Conservation (phyloP, 208 protist genomes). For the Acanthamoeba royreba region DNA sequence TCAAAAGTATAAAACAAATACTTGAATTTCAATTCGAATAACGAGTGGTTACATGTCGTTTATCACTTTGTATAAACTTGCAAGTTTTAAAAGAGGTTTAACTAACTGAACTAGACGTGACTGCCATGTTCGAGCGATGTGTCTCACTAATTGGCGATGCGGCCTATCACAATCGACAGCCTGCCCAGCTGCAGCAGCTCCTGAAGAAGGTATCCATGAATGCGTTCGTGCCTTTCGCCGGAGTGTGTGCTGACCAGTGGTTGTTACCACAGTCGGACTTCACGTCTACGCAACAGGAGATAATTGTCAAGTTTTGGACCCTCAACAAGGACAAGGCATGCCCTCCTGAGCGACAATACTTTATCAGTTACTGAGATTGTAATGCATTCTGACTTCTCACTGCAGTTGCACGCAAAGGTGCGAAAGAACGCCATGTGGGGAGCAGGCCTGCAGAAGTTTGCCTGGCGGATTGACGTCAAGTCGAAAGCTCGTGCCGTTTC, state of each 20-base stretch:
- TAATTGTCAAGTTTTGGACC: constrained; percentile 24
- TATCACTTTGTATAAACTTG: background rate
- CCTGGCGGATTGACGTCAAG: constrained; percentile 47
- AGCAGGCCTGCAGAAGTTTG: background rate
- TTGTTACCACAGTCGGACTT: background rate
- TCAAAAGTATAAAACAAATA: no score
- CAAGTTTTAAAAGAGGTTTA: background rate
- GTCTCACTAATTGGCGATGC: background rate
- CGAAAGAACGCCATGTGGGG: background rate
- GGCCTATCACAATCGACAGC: background rate
- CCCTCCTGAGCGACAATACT: background rate
- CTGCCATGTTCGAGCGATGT: constrained; percentile 2
- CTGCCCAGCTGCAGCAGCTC: background rate
- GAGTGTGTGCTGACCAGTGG: no score
- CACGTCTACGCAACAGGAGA: constrained; percentile 7
- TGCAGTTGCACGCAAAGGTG: background rate
- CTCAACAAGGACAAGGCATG: background rate
- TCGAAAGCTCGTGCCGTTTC: background rate
- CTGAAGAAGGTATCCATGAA: background rate
- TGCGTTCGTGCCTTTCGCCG: background rate
- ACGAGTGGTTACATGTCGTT: no score
- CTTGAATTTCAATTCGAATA: no score
- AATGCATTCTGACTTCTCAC: background rate
- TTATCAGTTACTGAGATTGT: background rate
- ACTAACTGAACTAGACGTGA: background rate